Base-by-base conservation (phyloP, 192 early-diverging fungal species). In the Umbelopsis sp. region DNA sequence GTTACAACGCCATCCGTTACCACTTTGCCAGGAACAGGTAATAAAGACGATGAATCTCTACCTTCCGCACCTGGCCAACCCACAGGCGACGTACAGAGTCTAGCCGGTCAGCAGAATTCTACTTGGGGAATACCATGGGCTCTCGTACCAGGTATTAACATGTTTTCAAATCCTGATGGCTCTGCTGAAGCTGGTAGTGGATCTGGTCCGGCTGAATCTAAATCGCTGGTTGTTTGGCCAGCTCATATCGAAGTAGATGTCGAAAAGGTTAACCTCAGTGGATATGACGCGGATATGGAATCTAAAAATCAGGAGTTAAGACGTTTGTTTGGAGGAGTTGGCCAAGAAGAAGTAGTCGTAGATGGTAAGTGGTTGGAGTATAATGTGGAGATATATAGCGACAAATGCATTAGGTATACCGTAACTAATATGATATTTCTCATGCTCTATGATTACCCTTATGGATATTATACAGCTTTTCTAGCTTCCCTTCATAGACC, bases 111-210 rank as follows among this genome's bases (percentile, higher is more conserved):
- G 5, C 31, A 41, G 12, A 66, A 62, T 24, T 51, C 52, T 0
- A 73, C 77, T 2, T 78, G 77, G 77, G 69, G 68, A n/a, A 71
- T 78, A 49, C 77, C 77, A n/a, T 78, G 77, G 77, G 56, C 56
- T 34, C 69, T 78, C 21, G 77, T 78, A 9, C 77, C 77, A 17
- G 56, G 69, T 21, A 74, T 78, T 21, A 71, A 69, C 31, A 69
- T 53, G 4, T 29, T 78, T 4, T 74, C 77, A 0, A 49, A 44
- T 29, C 25, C 66, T 2, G 69, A 78, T 45, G 50, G 24, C 0
- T 29, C 44, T 8, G 29, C 71, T 10, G 32, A 51, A 21, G 14
- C 31, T 44, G 59, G 34, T n/a, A 49, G 38, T 62, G 45, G 45
- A 24, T 20, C 62, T 9, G 52, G 24, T 21, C 32, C 69, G 2